These are phyloP conservation scores for Gentiana straminea DNA, from an alignment of 257 asterid species.

Conservation along the genomic window DNA sequence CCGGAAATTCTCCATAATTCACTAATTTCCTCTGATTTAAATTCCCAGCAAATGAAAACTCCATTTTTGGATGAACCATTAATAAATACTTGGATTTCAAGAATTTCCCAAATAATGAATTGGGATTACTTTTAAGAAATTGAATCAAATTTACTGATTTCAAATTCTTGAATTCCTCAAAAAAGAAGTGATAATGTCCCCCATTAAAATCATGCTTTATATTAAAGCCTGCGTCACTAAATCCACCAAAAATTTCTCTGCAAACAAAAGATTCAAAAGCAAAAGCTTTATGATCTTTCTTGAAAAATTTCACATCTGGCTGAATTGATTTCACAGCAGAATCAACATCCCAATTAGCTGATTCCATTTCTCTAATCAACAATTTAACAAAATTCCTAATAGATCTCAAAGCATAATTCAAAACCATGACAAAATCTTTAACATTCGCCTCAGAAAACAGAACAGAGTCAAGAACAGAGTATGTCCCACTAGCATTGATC, in stretches of 20 bases:
- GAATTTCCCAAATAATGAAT: constrained; percentile 51
- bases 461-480: constrained; percentile 61
- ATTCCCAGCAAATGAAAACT: constrained; percentile 73
- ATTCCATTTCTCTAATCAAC: constrained; percentile 65
- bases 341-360: constrained; percentile 78
- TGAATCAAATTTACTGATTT: constrained; percentile 39
- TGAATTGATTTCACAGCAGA: constrained; percentile 64
- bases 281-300: constrained; percentile 48
- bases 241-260: constrained; percentile 59
- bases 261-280: constrained; percentile 81
- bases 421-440: constrained; percentile 53
- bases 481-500: constrained; percentile 70
- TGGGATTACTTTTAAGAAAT: constrained; percentile 44
- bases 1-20: constrained; percentile 73
- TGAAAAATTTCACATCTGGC: constrained; percentile 29
- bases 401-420: constrained; percentile 63
- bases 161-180: constrained; percentile 46
- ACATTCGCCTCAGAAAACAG: constrained; percentile 34
- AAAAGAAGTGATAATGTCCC: constrained; percentile 26
- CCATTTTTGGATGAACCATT: constrained; percentile 91
- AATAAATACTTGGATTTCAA: constrained; percentile 63
- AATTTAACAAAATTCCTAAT: constrained; percentile 53
- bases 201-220: constrained; percentile 17
- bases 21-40: constrained; percentile 66
- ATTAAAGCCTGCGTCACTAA: constrained; percentile 31